Conservation (phyloP, 2,329 filamentous ascomycete species). For the Cordyceps farinosa region DNA sequence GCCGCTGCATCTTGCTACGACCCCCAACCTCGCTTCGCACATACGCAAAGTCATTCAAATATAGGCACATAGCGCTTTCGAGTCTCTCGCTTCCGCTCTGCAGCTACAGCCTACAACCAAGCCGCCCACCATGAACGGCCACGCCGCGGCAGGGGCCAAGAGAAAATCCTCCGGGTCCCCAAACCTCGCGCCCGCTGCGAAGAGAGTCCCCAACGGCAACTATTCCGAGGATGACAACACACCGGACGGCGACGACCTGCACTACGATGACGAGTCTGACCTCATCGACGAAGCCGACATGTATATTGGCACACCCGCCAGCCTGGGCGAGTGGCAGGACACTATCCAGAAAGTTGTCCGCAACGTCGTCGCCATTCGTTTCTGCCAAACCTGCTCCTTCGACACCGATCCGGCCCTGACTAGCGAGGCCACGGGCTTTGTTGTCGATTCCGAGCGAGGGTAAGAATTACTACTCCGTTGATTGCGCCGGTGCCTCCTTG, state of each 20-base stretch:
- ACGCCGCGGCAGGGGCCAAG: constrained; percentile 44
- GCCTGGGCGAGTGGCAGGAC: constrained; percentile 75
- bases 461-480: constrained; percentile 39
- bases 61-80: background rate
- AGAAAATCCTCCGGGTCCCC: constrained; percentile 48
- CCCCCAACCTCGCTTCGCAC: background rate
- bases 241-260: constrained; percentile 37
- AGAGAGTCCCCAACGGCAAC: constrained; percentile 44
- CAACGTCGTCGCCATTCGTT: constrained; percentile 97
- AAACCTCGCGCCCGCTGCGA: constrained; percentile 34
- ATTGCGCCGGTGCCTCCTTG: background rate
- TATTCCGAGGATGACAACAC: constrained; percentile 49
- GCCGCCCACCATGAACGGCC: constrained; percentile 42
- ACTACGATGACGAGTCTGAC: constrained; percentile 41
- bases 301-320: constrained; percentile 37
- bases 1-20: background rate
- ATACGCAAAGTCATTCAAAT: background rate
- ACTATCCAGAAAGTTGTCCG: constrained; percentile 92
- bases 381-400: constrained; percentile 96
- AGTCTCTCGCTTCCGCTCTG: background rate
- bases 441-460: constrained; percentile 90
- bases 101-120: background rate
- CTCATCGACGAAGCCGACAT: constrained; percentile 39
- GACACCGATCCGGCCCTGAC: constrained; percentile 94
- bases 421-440: constrained; percentile 95